phyloP scores from a whole-genome alignment of 805 yeast species.

The Saturnispora dispora region DNA sequence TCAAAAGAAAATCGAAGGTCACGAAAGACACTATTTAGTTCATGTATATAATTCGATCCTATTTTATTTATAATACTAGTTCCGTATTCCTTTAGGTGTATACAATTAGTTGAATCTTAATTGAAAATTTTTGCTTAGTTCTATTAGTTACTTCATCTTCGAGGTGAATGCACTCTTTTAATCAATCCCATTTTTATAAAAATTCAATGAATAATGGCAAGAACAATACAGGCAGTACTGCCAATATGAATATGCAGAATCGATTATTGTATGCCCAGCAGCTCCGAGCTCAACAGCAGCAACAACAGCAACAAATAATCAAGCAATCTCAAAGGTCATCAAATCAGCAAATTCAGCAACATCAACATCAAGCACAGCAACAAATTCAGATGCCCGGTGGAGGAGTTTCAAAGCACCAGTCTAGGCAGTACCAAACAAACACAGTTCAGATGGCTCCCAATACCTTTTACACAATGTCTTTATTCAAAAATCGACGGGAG shows the following conservation, averaged over 20 bases:
- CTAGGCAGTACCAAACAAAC: background rate
- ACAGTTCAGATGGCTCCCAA: conserved; percentile 39
- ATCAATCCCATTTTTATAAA: background rate
- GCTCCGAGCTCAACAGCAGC: conserved; percentile 5
- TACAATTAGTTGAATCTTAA: background rate
- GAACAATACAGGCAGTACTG: background rate
- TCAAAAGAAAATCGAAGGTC: conserved; percentile 11
- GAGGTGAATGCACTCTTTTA: background rate
- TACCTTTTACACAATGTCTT: conserved; percentile 45
- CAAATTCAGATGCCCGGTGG: conserved; percentile 12
- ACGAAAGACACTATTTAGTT: background rate
- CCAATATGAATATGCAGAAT: conserved; percentile 46
- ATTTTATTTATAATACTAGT: background rate
- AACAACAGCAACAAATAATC: conserved; percentile 6
- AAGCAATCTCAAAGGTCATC: background rate
- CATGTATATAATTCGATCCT: background rate
- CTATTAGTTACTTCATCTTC: background rate
- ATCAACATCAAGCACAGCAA: conserved; percentile 12
- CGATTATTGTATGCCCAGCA: conserved; percentile 8
- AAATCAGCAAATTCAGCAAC: background rate
- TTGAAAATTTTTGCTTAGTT: background rate
- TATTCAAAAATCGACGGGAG: conserved; percentile 59
- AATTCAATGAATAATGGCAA: conserved; percentile 26
- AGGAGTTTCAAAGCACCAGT: conserved; percentile 4
- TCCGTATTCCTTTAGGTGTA: background rate